A percentile compares a stretch with the other conserved stretches of the same genome.
Conservation (phyloP, 176 grass and related monocot species). For the Pontederia crassipes region DNA sequence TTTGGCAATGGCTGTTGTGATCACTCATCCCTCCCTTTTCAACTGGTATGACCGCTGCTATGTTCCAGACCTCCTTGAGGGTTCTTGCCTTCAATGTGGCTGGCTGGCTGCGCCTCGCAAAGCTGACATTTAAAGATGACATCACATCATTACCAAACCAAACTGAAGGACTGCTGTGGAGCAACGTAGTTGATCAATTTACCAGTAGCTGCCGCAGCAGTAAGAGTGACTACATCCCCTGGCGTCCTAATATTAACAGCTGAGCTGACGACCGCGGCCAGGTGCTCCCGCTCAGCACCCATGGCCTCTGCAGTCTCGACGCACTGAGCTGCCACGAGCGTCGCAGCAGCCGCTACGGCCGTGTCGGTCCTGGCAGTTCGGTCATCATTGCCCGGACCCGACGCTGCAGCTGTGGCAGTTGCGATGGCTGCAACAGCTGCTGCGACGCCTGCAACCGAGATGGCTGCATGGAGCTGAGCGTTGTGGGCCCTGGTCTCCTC, state of each 20-base stretch:
- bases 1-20: slow-evolving; percentile 20
- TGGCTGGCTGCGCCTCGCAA: slow-evolving; percentile 63
- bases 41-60: slow-evolving; percentile 79
- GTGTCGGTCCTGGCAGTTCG: slow-evolving; percentile 52
- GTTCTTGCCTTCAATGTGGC: slow-evolving; percentile 75
- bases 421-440: slow-evolving; percentile 65
- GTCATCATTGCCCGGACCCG: slow-evolving; percentile 36
- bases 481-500: slow-evolving; percentile 76
- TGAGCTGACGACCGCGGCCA: slow-evolving; percentile 47
- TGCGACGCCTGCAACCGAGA: slow-evolving; percentile 65
- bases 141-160: background rate
- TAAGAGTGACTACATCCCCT: slow-evolving; percentile 73
- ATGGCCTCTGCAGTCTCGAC: slow-evolving; percentile 66
- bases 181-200: background rate
- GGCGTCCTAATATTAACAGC: slow-evolving; percentile 61
- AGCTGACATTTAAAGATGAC: slow-evolving; percentile 18
- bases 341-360: slow-evolving; percentile 71
- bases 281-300: slow-evolving; percentile 72
- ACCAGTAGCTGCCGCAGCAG: slow-evolving; percentile 90
- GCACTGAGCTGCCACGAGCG: slow-evolving; percentile 84
- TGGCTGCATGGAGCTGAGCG: slow-evolving; percentile 74
- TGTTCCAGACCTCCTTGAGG: slow-evolving; percentile 76
- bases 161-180: no score
- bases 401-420: slow-evolving; percentile 48
- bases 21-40: slow-evolving; percentile 43